Conservation (phyloP, 2,329 filamentous ascomycete species). For the Hypoxylon sp. region DNA sequence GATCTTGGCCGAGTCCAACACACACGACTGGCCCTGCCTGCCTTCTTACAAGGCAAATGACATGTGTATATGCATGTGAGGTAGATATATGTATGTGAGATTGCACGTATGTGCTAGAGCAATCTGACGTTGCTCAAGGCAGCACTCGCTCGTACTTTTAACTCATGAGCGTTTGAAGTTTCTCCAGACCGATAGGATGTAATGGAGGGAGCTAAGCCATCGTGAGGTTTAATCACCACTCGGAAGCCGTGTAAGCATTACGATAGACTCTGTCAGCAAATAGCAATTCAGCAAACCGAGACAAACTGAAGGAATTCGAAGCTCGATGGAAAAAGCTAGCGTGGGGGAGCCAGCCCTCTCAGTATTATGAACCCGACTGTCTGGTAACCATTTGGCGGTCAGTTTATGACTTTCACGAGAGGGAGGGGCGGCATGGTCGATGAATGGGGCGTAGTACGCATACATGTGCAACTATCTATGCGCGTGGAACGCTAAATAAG, state of each 20-base stretch:
- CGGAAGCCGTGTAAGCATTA: conserved; percentile 21
- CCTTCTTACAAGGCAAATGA: conserved; percentile 18
- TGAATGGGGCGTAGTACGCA: conserved; percentile 38
- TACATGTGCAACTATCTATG: conserved; percentile 27
- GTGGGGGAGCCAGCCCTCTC: conserved; percentile 17
- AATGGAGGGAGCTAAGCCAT: conserved; percentile 3
- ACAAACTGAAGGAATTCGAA: conserved; percentile 4
- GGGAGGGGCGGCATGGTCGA: conserved; percentile 37
- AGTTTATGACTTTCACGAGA: conserved; percentile 30
- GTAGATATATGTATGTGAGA: conserved; percentile 30
- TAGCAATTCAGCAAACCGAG: conserved; percentile 11
- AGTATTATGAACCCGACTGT: conserved; percentile 35
- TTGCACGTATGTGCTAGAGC: conserved; percentile 21
- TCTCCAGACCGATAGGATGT: conserved; percentile 2
- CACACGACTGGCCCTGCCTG: conserved; percentile 13
- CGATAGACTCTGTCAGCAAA: conserved; percentile 17
- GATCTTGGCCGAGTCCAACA: conserved; percentile 38
- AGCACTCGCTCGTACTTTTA: conserved; percentile 27
- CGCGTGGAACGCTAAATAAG: conserved; percentile 32
- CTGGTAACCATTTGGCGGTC: conserved; percentile 37
- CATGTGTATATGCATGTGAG: conserved; percentile 15
- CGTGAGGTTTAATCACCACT: conserved; percentile 11
- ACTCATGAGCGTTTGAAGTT: conserved; percentile 18
- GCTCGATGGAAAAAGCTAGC: conserved; percentile 7
- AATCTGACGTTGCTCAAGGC: conserved; percentile 36